Conservation (phyloP, 1,139 yeast species). For the Yamadazyma sp. region DNA sequence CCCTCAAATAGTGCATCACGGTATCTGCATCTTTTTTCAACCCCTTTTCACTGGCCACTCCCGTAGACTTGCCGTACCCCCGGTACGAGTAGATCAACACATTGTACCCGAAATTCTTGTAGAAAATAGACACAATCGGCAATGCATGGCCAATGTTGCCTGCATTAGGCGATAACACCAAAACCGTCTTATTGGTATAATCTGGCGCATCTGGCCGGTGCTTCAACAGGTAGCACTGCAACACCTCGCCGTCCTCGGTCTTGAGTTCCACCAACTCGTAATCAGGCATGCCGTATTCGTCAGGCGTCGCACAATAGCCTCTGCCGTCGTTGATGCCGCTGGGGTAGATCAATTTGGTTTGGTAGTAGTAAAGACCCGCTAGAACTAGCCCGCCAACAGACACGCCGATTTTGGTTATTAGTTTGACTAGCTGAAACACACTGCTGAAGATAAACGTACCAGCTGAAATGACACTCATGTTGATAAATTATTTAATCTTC, state of each 20-base stretch:
- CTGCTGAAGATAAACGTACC: conserved; percentile 12
- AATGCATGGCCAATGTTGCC: conserved; percentile 94
- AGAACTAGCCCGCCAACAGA: conserved; percentile 42
- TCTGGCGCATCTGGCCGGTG: conserved; percentile 43
- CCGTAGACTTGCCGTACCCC: conserved; percentile 89
- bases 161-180: conserved; percentile 89
- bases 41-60: conserved; percentile 75
- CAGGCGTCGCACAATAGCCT: conserved; percentile 77
- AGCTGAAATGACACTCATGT: conserved; percentile 12
- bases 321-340: conserved; percentile 78
- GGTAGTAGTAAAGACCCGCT: conserved; percentile 64
- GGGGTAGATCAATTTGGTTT: conserved; percentile 75
- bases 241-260: conserved; percentile 64
- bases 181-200: conserved; percentile 65
- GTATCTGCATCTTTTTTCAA: conserved; percentile 80
- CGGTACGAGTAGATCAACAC: conserved; percentile 87
- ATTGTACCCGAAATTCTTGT: conserved; percentile 64
- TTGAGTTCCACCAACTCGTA: conserved; percentile 60
- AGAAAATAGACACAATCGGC: conserved; percentile 77
- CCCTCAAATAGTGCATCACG: conserved; percentile 58
- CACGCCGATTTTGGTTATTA: conserved; percentile 30
- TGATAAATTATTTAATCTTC: neutral
- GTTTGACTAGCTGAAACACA: conserved; percentile 16
- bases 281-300: conserved; percentile 59
- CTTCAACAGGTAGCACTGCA: conserved; percentile 45